Evolutionary conservation across 805 yeast species (phyloP).

Genomic region (Nakazawaea laoshanensis): DNA sequence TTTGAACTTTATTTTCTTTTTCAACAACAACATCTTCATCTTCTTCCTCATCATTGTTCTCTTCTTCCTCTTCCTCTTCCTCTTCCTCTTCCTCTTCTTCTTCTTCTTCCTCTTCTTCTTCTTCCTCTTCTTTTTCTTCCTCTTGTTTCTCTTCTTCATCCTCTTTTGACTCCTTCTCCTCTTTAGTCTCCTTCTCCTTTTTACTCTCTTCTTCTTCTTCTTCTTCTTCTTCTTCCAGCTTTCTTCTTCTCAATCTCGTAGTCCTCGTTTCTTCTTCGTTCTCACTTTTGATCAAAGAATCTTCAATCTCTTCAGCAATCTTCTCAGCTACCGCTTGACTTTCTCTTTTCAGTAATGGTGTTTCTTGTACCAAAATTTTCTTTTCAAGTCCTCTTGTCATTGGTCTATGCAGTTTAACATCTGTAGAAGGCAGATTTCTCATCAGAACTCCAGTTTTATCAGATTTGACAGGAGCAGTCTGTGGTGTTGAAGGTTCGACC

Average conservation of each 20-base stretch:
- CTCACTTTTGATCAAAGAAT: conserved; percentile 2
- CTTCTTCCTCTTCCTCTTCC: conserved; percentile 10
- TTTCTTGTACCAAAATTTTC: conserved; percentile 9
- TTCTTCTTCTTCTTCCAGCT: conserved; percentile 9
- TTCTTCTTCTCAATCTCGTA: conserved; percentile 8
- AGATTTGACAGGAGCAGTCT: conserved; percentile 4
- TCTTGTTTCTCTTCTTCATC: too few species aligned
- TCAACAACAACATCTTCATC: too few species aligned
- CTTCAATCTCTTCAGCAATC: conserved; percentile 6
- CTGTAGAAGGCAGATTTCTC: conserved; percentile 3
- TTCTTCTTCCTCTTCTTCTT: conserved; percentile 9
- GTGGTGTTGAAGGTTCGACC: neutral
- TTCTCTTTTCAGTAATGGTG: too few species aligned
- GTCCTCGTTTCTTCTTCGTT: conserved; percentile 1
- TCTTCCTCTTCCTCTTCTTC: conserved; percentile 12
- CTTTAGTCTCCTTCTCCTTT: conserved; percentile 1
- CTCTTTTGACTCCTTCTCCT: neutral
- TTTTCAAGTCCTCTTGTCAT: conserved; percentile 8
- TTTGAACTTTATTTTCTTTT: conserved; percentile 10
- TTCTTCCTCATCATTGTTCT: conserved; percentile 11
- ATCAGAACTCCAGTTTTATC: conserved; percentile 10
- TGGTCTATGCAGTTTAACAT: conserved; percentile 8
- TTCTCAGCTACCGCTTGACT: conserved; percentile 7
- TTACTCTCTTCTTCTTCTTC: too few species aligned
- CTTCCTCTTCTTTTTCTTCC: conserved; percentile 1